These are phyloP conservation scores for Talaromyces sp. DNA, from an alignment of 2,329 filamentous ascomycete genomes.

Conservation along the genomic window DNA sequence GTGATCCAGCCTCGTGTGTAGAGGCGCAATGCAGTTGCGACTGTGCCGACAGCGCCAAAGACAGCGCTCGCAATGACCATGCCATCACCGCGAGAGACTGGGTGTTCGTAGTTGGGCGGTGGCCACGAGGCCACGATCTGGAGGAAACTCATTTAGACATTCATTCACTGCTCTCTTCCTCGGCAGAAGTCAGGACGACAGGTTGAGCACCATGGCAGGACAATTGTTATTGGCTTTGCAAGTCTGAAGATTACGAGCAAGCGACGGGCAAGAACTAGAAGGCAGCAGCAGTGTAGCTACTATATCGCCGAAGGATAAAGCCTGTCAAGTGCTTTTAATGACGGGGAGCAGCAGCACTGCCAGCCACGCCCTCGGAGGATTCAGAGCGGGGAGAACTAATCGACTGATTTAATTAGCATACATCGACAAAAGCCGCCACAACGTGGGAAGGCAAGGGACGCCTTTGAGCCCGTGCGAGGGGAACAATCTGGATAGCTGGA, in stretches of 20 bases:
- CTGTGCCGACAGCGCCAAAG: constrained; percentile 32
- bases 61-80: constrained; percentile 39
- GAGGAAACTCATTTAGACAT: constrained; percentile 3
- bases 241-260: not conserved
- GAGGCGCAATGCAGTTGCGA: constrained; percentile 40
- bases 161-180: not conserved
- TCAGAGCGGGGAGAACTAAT: not conserved
- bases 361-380: not conserved
- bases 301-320: not conserved
- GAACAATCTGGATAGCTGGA: not conserved
- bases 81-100: constrained; percentile 39
- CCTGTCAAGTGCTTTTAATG: not conserved
- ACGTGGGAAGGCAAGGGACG: not conserved
- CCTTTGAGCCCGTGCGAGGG: not conserved
- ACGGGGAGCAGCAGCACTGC: not conserved
- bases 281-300: too few species aligned
- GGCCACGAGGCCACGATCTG: constrained; percentile 33
- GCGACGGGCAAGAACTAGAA: not conserved
- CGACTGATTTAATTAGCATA: not conserved
- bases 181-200: not conserved
- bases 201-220: not conserved
- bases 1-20: constrained; percentile 42
- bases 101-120: constrained; percentile 43
- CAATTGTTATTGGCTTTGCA: not conserved
- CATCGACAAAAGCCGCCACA: not conserved